These are phyloP conservation scores for Lactarius indigo DNA, from an alignment of 768 basidiomycete genomes.

Conservation along the genomic window DNA sequence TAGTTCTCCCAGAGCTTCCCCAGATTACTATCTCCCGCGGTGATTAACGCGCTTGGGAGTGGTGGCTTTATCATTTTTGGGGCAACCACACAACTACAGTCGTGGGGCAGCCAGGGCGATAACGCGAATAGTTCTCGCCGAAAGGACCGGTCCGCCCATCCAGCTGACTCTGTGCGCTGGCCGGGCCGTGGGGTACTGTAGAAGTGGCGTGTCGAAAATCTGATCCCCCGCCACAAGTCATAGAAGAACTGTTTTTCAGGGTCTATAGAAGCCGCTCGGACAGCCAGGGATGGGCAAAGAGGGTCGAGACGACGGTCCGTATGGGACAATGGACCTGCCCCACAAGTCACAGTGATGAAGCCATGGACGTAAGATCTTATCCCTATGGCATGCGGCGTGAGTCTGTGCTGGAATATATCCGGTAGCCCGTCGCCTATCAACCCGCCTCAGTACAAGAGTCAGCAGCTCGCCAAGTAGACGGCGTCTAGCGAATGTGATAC, in stretches of 20 bases:
- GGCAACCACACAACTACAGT: background rate
- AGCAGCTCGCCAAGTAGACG: background rate
- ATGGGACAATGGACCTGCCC: conserved; percentile 19
- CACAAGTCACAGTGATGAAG: background rate
- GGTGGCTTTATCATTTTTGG: conserved; percentile 2
- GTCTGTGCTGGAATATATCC: conserved; percentile 8
- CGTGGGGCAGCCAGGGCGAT: conserved; percentile 17
- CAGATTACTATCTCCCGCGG: conserved; percentile 7
- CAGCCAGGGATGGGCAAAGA: conserved; percentile 3
- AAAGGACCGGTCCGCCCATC: background rate
- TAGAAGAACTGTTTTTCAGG: conserved; percentile 11
- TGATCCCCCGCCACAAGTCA: conserved; percentile 13
- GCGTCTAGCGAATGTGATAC: background rate
- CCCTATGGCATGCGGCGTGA: conserved; percentile 6
- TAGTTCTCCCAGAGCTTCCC: background rate
- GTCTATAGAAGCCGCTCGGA: conserved; percentile 5
- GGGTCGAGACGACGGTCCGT: background rate
- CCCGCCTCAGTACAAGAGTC: background rate
- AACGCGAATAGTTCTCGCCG: conserved; percentile 9
- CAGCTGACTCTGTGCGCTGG: conserved; percentile 12
- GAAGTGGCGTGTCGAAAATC: conserved; percentile 14
- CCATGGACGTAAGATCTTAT: background rate
- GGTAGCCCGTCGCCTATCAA: background rate
- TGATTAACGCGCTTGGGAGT: conserved; percentile 12
- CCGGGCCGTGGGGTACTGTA: conserved; percentile 8